phyloP scores from a whole-genome alignment of 352 stramenopile species.

The Globisporangium irregulare region DNA sequence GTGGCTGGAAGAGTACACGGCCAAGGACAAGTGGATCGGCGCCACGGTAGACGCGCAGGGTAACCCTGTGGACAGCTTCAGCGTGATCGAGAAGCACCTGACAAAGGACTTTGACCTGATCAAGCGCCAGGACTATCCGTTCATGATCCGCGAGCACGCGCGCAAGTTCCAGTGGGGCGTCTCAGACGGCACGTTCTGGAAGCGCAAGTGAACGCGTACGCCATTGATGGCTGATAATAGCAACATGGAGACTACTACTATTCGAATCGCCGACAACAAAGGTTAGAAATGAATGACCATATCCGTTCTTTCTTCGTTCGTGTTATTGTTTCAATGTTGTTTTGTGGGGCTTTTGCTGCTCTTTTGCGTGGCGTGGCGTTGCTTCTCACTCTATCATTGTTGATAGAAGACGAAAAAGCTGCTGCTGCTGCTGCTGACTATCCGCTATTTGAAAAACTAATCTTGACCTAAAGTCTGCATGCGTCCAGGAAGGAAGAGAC shows the following conservation, averaged over 20 bases:
- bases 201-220: constrained; percentile 45
- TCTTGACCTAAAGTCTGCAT: constrained; percentile 9
- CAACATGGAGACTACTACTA: background rate
- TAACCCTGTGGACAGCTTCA: constrained; percentile 63
- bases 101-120: constrained; percentile 74
- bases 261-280: background rate
- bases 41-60: constrained; percentile 39
- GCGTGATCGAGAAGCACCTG: constrained; percentile 56
- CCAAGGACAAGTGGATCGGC: constrained; percentile 87
- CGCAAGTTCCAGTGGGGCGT: constrained; percentile 93
- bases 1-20: constrained; percentile 96
- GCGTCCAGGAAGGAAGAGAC: background rate
- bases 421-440: constrained; percentile 6
- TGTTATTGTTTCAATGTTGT: constrained; percentile 18
- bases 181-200: constrained; percentile 86
- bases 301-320: constrained; percentile 4
- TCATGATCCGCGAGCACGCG: constrained; percentile 91
- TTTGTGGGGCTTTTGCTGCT: constrained; percentile 10
- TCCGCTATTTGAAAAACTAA: constrained; percentile 11
- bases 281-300: background rate
- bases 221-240: background rate
- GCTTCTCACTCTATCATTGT: background rate
- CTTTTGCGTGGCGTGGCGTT: background rate
- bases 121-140: constrained; percentile 80
- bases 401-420: background rate